These are phyloP conservation scores for Kondoa subrosea DNA, from an alignment of 768 basidiomycete species.

Conservation along the genomic window DNA sequence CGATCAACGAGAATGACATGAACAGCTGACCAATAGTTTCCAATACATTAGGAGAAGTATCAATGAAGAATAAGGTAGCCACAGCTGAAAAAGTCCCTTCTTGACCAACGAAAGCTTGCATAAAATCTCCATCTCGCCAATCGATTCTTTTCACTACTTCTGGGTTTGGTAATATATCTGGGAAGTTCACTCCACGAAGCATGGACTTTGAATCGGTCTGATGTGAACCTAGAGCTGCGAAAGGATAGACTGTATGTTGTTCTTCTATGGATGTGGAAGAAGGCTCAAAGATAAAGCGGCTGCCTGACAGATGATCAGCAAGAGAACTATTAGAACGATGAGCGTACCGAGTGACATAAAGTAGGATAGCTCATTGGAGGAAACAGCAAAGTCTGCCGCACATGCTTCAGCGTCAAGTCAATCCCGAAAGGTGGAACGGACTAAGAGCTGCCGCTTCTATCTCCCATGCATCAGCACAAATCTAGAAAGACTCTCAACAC, in stretches of 20 bases:
- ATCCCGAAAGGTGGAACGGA: not conserved
- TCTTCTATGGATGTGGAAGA: not conserved
- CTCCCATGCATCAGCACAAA: too few relatives aligned
- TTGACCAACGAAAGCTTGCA: not conserved
- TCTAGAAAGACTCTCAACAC: too few relatives aligned
- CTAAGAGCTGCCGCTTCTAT: not conserved
- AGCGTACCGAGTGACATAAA: too few relatives aligned
- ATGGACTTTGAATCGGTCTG: not conserved
- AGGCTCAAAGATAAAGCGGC: not conserved
- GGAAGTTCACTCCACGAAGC: not conserved
- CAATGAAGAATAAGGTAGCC: not conserved
- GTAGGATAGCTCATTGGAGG: not conserved
- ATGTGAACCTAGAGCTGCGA: not conserved
- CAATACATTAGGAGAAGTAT: not conserved
- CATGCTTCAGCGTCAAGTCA: not conserved
- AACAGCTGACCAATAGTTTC: not conserved
- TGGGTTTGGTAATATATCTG: not conserved
- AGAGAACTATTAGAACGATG: too few relatives aligned
- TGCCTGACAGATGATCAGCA: not conserved
- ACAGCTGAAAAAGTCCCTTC: not conserved
- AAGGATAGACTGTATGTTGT: not conserved
- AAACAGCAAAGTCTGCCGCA: not conserved
- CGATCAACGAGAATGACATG: not conserved
- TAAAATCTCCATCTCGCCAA: not conserved
- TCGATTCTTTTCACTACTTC: not conserved